A percentile compares a stretch with the other conserved stretches of the same genome.
Conservation (phyloP, 164 flowering plant species). For the Cinnamomum micranthum region DNA sequence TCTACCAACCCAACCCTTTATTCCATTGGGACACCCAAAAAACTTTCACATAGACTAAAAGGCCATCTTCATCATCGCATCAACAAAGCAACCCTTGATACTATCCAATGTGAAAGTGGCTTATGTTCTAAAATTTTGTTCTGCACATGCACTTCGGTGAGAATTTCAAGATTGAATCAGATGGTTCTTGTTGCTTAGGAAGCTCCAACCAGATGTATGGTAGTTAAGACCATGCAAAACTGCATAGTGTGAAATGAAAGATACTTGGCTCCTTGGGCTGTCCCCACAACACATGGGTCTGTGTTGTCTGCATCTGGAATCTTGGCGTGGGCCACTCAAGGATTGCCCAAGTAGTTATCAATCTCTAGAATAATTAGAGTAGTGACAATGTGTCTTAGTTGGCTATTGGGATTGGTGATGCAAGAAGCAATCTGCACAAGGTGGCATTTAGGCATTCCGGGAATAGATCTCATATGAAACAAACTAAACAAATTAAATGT, state of each 20-base stretch:
- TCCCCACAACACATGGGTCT: constrained; percentile 3
- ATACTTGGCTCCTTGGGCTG: background rate
- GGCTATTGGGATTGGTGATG: background rate
- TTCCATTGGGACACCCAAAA: background rate
- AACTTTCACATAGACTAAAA: no score
- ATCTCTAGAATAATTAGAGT: background rate
- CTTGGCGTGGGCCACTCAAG: background rate
- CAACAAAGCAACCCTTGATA: background rate
- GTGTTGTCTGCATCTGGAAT: background rate
- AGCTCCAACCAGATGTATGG: background rate
- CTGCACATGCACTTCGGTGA: background rate
- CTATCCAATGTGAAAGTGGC: background rate
- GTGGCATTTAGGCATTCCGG: background rate
- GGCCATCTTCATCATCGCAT: background rate
- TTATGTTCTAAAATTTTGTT: background rate
- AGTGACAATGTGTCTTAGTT: constrained; percentile 1
- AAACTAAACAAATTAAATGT: background rate
- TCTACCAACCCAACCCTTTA: background rate
- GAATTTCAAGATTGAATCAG: background rate
- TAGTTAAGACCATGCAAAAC: background rate
- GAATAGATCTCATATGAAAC: background rate
- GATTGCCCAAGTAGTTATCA: background rate
- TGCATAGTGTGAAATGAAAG: background rate
- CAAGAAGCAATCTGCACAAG: background rate
- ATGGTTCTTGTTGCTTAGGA: background rate